These are phyloP conservation scores for Hypericum perforatum DNA, from an alignment of 345 rosid genomes.

Conservation along the genomic window DNA sequence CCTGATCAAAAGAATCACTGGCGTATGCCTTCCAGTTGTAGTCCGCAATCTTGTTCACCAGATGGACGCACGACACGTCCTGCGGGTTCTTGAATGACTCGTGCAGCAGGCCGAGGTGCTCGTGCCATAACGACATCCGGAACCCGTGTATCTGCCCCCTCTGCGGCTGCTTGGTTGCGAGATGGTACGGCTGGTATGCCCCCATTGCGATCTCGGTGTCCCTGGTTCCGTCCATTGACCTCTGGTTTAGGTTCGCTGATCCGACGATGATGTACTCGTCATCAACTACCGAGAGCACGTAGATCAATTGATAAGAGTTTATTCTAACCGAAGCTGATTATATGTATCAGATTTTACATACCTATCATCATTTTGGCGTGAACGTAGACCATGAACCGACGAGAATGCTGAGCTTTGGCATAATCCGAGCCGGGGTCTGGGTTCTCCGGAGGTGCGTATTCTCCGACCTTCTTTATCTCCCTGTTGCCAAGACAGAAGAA, in stretches of 20 bases:
- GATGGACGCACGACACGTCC: slow-evolving; percentile 24
- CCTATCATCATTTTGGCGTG: slow-evolving; percentile 91
- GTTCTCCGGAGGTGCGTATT: slow-evolving; percentile 31
- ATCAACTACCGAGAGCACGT: slow-evolving; percentile 39
- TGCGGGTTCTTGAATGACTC: slow-evolving; percentile 23
- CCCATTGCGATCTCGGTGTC: slow-evolving; percentile 90
- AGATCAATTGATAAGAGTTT: neutral
- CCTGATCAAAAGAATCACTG: slow-evolving; percentile 10
- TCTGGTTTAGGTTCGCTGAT: slow-evolving; percentile 85
- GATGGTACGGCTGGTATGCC: slow-evolving; percentile 61
- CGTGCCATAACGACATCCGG: slow-evolving; percentile 60
- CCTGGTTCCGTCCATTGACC: slow-evolving; percentile 82
- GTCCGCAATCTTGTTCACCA: slow-evolving; percentile 31
- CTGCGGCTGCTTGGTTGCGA: slow-evolving; percentile 22
- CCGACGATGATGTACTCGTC: slow-evolving; percentile 87
- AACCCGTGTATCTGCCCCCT: slow-evolving; percentile 46
- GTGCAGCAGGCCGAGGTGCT: slow-evolving; percentile 29
- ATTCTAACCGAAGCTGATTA: neutral
- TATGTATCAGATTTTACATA: slow-evolving; percentile 11
- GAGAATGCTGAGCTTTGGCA: slow-evolving; percentile 51
- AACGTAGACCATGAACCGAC: slow-evolving; percentile 83
- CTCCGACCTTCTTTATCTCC: slow-evolving; percentile 31
- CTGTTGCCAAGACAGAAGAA: slow-evolving; percentile 75
- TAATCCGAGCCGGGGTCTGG: slow-evolving; percentile 53
- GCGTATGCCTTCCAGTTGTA: slow-evolving; percentile 36